Evolutionary conservation across 163 green algal species (phyloP), one percentile per base, ranked within the genome.

Genomic region (Chlorella variabilis): DNA sequence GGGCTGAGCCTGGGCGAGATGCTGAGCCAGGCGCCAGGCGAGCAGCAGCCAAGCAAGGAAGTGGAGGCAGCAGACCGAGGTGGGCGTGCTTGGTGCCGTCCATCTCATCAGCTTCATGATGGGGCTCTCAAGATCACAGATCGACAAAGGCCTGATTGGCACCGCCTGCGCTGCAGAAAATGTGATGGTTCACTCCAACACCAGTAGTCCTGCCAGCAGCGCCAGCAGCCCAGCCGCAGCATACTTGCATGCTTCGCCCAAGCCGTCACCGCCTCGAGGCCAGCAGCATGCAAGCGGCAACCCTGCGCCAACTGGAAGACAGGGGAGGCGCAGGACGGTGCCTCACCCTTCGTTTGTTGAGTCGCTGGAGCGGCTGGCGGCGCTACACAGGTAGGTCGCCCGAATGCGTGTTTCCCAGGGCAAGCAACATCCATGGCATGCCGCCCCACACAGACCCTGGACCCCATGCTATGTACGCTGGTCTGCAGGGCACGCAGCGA

Each of bases 401-500:
- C 11, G 11, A 23, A n/a, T n/a, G n/a, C n/a, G n/a, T n/a, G n/a
- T n/a, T n/a, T n/a, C n/a, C n/a, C n/a, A n/a, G n/a, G n/a, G n/a
- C n/a, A n/a, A n/a, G n/a, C n/a, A n/a, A n/a, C n/a, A n/a, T n/a
- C n/a, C n/a, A n/a, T n/a, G n/a, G n/a, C n/a, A n/a, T n/a, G n/a
- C n/a, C n/a, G n/a, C n/a, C n/a, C n/a, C n/a, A n/a, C n/a, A n/a
- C n/a, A n/a, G n/a, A n/a, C n/a, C n/a, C n/a, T n/a, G n/a, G n/a
- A n/a, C n/a, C n/a, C n/a, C n/a, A n/a, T n/a, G n/a, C n/a, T n/a
- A n/a, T n/a, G n/a, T n/a, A n/a, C n/a, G n/a, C n/a, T n/a, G n/a
- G n/a, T n/a, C n/a, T n/a, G 56, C 56, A 80, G 73, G 56, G 73
- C 56, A 6, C 54, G 38, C 27, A 80, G 73, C 27, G 73, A 80